These are phyloP conservation scores for Aspergillus sp. DNA, from an alignment of 2,329 filamentous ascomycete species.

Conservation along the genomic window DNA sequence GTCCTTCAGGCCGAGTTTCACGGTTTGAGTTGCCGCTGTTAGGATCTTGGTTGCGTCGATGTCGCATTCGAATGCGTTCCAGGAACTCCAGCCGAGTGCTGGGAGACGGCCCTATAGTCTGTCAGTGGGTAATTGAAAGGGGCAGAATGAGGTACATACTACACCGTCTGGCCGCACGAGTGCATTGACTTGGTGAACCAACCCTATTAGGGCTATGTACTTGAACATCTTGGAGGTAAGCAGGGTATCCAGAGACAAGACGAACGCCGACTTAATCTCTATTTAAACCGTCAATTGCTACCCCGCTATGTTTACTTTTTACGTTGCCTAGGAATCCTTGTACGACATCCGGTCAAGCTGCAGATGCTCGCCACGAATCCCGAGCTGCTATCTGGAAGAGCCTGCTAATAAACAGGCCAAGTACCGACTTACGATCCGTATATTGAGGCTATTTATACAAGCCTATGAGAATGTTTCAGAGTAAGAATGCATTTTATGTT, in stretches of 20 bases:
- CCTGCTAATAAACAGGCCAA: too few species aligned
- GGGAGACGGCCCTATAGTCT: constrained; percentile 11
- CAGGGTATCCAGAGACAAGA: not conserved
- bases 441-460: too few species aligned
- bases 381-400: too few species aligned
- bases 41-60: constrained; percentile 49
- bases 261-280: too few species aligned
- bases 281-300: too few species aligned
- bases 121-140: not conserved
- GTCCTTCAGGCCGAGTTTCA: constrained; percentile 49
- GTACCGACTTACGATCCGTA: too few species aligned
- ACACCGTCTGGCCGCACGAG: not conserved
- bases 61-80: constrained; percentile 51
- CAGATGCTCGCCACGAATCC: too few species aligned
- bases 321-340: too few species aligned
- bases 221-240: not conserved
- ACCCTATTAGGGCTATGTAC: not conserved
- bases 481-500: too few species aligned
- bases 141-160: not conserved
- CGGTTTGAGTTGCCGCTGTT: constrained; percentile 46
- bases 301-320: too few species aligned
- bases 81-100: constrained; percentile 46
- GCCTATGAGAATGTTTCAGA: too few species aligned
- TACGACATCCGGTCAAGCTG: too few species aligned
- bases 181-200: not conserved